Percentiles rank a stretch among this genome's conserved stretches.
These are phyloP conservation scores for Ettlia oleoabundans DNA, from an alignment of 139 green algal species.

Conservation along the genomic window DNA sequence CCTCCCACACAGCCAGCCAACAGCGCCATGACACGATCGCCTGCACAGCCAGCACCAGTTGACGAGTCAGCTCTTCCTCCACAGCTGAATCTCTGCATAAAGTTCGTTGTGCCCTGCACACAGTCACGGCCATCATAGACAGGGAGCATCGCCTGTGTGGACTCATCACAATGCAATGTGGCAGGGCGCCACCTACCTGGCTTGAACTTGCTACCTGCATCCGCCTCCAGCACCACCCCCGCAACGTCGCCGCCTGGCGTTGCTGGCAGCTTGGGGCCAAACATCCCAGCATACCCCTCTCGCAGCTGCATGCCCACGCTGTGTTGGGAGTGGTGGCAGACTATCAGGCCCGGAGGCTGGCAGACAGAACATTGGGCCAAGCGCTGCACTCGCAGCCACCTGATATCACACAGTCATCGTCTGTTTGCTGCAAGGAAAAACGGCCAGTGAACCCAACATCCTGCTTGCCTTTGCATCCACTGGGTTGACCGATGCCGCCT, in stretches of 20 bases:
- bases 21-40: background rate
- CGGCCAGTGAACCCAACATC: background rate
- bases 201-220: slow-evolving; percentile 30
- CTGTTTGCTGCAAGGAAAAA: background rate
- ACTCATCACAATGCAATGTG: too few species aligned
- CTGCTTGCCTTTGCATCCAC: background rate
- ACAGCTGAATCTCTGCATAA: too few species aligned
- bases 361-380: background rate
- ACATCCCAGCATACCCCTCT: background rate
- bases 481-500: background rate
- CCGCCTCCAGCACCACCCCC: slow-evolving; percentile 32
- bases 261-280: background rate
- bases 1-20: background rate
- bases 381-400: background rate
- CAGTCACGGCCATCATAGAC: too few species aligned
- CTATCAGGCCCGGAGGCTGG: too few species aligned
- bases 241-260: slow-evolving; percentile 42
- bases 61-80: too few species aligned
- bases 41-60: background rate
- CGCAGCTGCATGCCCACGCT: background rate
- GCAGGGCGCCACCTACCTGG: background rate
- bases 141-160: too few species aligned
- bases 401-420: too few species aligned
- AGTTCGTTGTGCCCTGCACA: too few species aligned
- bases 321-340: too few species aligned